These are phyloP conservation scores for Cytospora piceicola DNA, from an alignment of 2,329 filamentous ascomycete genomes.

Conservation along the genomic window DNA sequence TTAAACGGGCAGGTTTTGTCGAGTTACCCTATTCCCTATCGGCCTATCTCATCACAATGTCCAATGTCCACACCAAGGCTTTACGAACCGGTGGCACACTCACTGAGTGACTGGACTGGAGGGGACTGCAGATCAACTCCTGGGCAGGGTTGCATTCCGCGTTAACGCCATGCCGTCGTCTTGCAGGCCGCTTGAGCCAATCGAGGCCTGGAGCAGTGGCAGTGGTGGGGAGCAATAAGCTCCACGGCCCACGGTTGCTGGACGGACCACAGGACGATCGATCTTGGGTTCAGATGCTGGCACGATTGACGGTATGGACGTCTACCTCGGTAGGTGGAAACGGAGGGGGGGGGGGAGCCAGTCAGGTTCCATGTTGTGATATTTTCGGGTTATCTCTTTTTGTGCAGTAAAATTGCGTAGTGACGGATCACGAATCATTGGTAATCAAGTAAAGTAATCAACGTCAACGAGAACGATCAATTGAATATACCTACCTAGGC, in stretches of 20 bases:
- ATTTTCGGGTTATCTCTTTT: background rate
- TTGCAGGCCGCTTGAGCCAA: background rate
- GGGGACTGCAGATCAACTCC: conserved; percentile 12
- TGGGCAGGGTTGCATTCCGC: conserved; percentile 17
- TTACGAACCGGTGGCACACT: conserved; percentile 9
- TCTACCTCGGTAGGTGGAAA: no score
- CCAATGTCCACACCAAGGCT: background rate
- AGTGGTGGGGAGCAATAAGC: background rate
- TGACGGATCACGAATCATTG: background rate
- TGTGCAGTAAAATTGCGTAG: conserved; percentile 18
- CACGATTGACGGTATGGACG: background rate
- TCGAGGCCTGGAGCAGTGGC: background rate
- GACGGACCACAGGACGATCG: background rate
- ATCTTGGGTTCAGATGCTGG: background rate
- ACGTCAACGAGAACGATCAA: background rate
- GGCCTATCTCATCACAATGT: background rate
- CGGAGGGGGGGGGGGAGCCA: no score
- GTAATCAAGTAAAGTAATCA: no score
- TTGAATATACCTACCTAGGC: no score
- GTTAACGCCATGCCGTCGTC: conserved; percentile 8
- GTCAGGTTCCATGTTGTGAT: background rate
- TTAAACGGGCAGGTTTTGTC: conserved; percentile 6
- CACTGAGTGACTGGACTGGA: conserved; percentile 5
- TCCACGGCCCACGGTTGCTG: background rate
- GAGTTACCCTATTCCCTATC: background rate